Base-by-base conservation (phyloP, 352 stramenopile species). In the Phytophthora sansomeana region DNA sequence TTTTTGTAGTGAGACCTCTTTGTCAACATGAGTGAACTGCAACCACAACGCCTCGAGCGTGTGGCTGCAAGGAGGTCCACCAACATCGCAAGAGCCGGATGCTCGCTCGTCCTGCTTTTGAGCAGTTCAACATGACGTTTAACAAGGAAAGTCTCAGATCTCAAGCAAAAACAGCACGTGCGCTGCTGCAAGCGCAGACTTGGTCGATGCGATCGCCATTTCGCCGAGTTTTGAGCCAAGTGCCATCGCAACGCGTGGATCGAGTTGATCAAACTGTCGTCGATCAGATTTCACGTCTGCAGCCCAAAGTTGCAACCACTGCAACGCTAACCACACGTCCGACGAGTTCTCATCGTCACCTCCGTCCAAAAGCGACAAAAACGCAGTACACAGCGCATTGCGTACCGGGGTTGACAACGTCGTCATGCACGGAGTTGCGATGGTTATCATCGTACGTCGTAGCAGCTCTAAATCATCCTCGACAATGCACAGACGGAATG, bases 361-460 rank as follows among this genome's bases (percentile, higher is more conserved):
- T 29, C 56, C 62, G 7, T 86, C 73, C 8, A 90, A 52, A 21
- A 90, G 55, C n/a, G 75, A 63, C 13, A 90, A 61, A 29, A 90
- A 84, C 1, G 80, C 76, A 17, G 76, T 79, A 51, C 78, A 91
- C 6, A 91, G 29, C 10, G 83, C 80, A 16, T 74, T 82, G n/a
- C 70, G 53, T 2, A 73, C 65, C 3, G 71, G 57, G 30, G 33
- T 56, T 0, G 78, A 85, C 14, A 91, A 65, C 6, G 21, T 46
- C n/a, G 50, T 14, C 62, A 81, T 75, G 19, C 70, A 79, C 24
- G 77, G 77, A 28, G 58, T 63, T 4, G 63, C 46, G 16, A 82
- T 47, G 16, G 73, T 49, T 0, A 46, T 42, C 59, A 89, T 74
- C 10, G 76, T 74, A 13, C 72, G 74, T 26, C 68, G 71, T 32